These are phyloP conservation scores for Cajanus cajan DNA, from an alignment of 306 rosid species.

Conservation along the genomic window DNA sequence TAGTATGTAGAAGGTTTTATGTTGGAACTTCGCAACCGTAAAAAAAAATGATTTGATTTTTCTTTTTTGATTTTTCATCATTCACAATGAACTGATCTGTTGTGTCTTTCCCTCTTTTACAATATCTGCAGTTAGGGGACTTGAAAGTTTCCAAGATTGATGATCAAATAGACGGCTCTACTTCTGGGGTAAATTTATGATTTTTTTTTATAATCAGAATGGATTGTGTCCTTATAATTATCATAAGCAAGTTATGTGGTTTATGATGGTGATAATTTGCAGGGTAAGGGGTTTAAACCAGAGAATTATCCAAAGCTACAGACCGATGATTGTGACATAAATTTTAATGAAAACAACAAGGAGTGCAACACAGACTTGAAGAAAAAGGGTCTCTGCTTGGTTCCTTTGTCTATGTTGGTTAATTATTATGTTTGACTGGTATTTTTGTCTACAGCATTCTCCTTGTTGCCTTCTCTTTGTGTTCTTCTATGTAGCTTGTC, in stretches of 20 bases:
- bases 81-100: not conserved
- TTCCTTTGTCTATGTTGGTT: constrained; percentile 74
- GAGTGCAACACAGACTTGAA: constrained; percentile 51
- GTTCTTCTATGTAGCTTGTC: constrained; percentile 23
- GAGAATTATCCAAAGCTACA: constrained; percentile 42
- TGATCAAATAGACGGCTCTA: constrained; percentile 41
- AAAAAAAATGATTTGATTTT: not conserved
- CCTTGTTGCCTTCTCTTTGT: not conserved
- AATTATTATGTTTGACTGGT: constrained; percentile 56
- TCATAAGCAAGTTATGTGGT: not conserved
- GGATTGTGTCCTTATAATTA: not conserved
- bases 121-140: constrained; percentile 51
- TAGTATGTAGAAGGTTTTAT: too few relatives aligned
- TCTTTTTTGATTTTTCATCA: not conserved
- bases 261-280: constrained; percentile 26
- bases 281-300: constrained; percentile 47
- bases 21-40: too few relatives aligned
- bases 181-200: constrained; percentile 44
- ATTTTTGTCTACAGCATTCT: not conserved
- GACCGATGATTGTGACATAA: constrained; percentile 32
- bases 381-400: constrained; percentile 72
- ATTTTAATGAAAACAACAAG: constrained; percentile 27
- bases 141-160: constrained; percentile 45
- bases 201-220: not conserved
- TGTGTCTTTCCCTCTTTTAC: not conserved